Evolutionary conservation across 495 filamentous ascomycete genomes (phyloP).

Genomic region (Trichocladium uniseriatum): DNA sequence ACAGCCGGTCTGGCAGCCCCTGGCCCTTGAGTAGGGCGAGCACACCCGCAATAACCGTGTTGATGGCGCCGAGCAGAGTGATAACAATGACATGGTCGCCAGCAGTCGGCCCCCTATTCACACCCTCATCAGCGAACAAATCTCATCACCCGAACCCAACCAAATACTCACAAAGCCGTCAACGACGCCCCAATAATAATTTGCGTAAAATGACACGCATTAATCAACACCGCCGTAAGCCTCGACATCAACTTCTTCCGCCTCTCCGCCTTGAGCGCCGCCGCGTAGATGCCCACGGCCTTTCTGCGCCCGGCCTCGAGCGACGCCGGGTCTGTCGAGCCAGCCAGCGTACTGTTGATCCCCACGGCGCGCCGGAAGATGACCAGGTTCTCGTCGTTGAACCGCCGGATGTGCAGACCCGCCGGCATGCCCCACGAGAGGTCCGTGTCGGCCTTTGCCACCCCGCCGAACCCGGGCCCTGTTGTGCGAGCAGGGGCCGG

Average conservation of each 20-base stretch:
- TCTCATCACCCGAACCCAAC: too few relatives aligned
- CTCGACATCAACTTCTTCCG: conserved; percentile 20
- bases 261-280: conserved; percentile 23
- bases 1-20: conserved; percentile 33
- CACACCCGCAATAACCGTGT: conserved; percentile 42
- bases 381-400: conserved; percentile 37
- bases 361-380: conserved; percentile 37
- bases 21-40: conserved; percentile 40
- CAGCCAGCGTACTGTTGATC: conserved; percentile 27
- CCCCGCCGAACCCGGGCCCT: neutral
- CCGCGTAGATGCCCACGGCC: conserved; percentile 33
- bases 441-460: conserved; percentile 14
- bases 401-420: conserved; percentile 29
- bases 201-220: conserved; percentile 31
- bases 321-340: conserved; percentile 17
- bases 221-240: conserved; percentile 26
- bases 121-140: too few relatives aligned
- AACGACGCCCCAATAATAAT: conserved; percentile 39
- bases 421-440: conserved; percentile 32
- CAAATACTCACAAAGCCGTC: conserved; percentile 29
- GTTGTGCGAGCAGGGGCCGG: too few relatives aligned
- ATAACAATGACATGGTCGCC: conserved; percentile 29
- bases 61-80: conserved; percentile 39
- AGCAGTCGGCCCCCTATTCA: conserved; percentile 28
- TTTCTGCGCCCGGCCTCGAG: conserved; percentile 33